A percentile compares a stretch with the other conserved stretches of the same genome.
These are phyloP conservation scores for Petunia axillaris DNA, from an alignment of 257 asterid species.

Conservation along the genomic window DNA sequence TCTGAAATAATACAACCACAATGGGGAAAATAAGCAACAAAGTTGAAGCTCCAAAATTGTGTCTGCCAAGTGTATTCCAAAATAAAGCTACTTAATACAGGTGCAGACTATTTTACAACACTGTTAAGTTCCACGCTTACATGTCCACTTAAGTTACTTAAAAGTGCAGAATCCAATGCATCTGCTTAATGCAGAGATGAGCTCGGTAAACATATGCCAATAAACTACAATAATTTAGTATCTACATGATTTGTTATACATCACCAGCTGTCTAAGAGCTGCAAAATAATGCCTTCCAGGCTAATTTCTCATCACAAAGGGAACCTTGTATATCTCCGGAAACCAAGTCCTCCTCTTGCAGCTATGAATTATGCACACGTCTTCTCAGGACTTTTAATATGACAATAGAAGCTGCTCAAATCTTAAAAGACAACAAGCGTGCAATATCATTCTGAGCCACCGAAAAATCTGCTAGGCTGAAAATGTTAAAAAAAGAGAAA, in stretches of 20 bases:
- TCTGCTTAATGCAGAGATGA: background rate
- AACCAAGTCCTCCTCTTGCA: background rate
- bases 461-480: background rate
- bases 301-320: constrained; percentile 3
- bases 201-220: constrained; percentile 4
- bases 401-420: background rate
- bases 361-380: background rate
- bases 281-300: constrained; percentile 1
- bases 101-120: constrained; percentile 17
- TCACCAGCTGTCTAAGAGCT: constrained; percentile 4
- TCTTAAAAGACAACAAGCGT: background rate
- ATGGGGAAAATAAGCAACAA: constrained; percentile 2
- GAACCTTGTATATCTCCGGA: constrained; percentile 6
- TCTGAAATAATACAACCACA: constrained; percentile 6
- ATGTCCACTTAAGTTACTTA: background rate
- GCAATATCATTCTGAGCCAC: background rate
- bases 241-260: background rate
- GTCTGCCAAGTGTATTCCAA: background rate
- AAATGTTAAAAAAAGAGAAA: background rate
- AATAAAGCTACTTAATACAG: background rate
- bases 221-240: background rate
- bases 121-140: background rate
- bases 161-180: background rate
- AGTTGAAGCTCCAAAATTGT: background rate
- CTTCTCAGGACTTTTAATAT: background rate